Evolutionary conservation across 176 grass and related monocot genomes (phyloP), one percentile per base, ranked within the genome.

Genomic region (Triticum monococcum): DNA sequence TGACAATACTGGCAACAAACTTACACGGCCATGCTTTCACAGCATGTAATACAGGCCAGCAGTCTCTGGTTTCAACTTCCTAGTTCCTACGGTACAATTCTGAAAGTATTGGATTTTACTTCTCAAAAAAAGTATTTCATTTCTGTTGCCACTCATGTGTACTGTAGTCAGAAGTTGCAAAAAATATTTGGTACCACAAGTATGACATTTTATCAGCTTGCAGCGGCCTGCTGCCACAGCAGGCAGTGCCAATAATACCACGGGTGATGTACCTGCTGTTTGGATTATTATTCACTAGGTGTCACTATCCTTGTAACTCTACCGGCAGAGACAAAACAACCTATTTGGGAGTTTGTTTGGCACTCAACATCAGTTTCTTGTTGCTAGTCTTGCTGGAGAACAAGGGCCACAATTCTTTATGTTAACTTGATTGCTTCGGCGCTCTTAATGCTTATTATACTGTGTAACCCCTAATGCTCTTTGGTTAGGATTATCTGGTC

Each of bases 261-360:
- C 50, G 5, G 16, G 64, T 32, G 24, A 43, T 81, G 56, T 54
- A 75, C 66, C 50, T 54, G 50, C 50, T 54, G 18, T 54, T 54
- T 54, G 50, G 8, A 79, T 18, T 5, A 36, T 30, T 59, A 48
- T 79, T 64, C 36, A 79, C 9, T 36, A 30, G 12, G 24, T 22
- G 59, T 68, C 75, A 61, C 68, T 87, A 22, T 84, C 68, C 25
- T 65, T 78, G 54, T 78, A 81, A 61, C 25, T 32, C 6, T 23
- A 89, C 10, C 7, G 52, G 20, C 33, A 70, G 84, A 86, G 16
- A 57, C 7, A 86, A 79, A 79, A n/a, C 31, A 63, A 75, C 82
- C 26, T 48, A 9, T 20, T 22, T 7, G 6, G 54, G 18, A 59
- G 54, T 22, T 59, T 56, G 14, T 56, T 20, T 59, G 54, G 54